These are phyloP conservation scores for Novymonas esmeraldas DNA, from an alignment of 208 protist genomes.

Conservation along the genomic window DNA sequence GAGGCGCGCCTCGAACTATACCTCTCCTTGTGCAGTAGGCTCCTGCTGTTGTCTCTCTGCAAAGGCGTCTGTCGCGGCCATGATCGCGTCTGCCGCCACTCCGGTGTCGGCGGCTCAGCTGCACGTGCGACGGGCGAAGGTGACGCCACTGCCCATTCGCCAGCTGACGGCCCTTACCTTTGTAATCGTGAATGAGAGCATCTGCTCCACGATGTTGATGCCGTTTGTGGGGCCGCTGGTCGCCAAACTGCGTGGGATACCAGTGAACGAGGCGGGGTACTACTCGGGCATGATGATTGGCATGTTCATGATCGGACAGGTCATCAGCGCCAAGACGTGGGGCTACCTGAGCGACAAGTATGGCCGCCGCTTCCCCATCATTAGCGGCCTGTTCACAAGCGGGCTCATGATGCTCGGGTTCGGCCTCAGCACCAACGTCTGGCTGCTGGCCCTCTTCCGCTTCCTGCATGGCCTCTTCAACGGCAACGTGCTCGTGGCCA, in stretches of 20 bases:
- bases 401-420: constrained; percentile 73
- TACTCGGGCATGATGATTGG: constrained; percentile 48
- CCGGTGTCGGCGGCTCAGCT: background rate
- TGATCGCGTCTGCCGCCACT: background rate
- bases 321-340: constrained; percentile 56
- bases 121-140: constrained; percentile 18
- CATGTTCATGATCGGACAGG: constrained; percentile 66
- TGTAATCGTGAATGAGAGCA: constrained; percentile 65
- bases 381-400: constrained; percentile 63
- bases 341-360: constrained; percentile 71
- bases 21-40: too few species aligned
- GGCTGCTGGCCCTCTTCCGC: constrained; percentile 49
- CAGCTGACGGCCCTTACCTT: constrained; percentile 66
- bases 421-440: constrained; percentile 60
- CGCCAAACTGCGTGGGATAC: constrained; percentile 37
- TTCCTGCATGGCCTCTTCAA: constrained; percentile 80
- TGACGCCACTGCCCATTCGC: constrained; percentile 51
- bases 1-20: too few species aligned
- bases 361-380: constrained; percentile 50
- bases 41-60: background rate
- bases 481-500: constrained; percentile 77
- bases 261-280: constrained; percentile 61
- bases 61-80: too few species aligned
- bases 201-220: constrained; percentile 60
- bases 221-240: constrained; percentile 66